phyloP scores from a whole-genome alignment of 768 basidiomycete species.

The Ramaria sp. region DNA sequence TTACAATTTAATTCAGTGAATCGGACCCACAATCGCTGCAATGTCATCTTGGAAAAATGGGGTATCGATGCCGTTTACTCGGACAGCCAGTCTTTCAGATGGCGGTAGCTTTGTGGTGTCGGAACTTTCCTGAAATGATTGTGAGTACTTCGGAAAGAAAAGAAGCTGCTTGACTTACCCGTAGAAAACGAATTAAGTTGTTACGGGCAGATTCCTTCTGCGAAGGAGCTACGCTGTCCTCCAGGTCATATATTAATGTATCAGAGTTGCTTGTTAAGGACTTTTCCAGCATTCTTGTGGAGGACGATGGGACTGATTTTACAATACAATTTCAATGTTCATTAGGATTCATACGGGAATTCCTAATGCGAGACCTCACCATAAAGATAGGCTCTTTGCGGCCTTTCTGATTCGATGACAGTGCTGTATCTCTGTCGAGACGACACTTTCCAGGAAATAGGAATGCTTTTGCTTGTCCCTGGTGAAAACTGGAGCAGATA shows the following conservation, averaged over 20 bases:
- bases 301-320: conserved; percentile 61
- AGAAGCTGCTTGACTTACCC: conserved; percentile 25
- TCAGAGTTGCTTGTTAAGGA: conserved; percentile 56
- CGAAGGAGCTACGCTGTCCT: conserved; percentile 70
- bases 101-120: conserved; percentile 25
- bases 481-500: not conserved
- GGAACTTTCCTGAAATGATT: not conserved
- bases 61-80: conserved; percentile 58
- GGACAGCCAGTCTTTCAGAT: conserved; percentile 48
- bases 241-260: conserved; percentile 77
- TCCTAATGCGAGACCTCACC: not conserved
- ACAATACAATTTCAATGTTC: not conserved
- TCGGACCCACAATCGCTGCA: conserved; percentile 37
- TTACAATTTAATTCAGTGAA: not conserved
- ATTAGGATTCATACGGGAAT: not conserved
- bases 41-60: conserved; percentile 59
- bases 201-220: conserved; percentile 42
- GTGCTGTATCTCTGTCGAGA: conserved; percentile 1
- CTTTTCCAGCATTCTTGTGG: conserved; percentile 73
- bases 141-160: not conserved
- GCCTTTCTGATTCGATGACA: not conserved
- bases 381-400: conserved; percentile 5
- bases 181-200: conserved; percentile 43
- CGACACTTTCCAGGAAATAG: not conserved
- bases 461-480: not conserved